Percentiles rank a stretch among this genome's conserved stretches.
phyloP scores from a whole-genome alignment of 441 rosid genomes.

The Macaranga tanarius region DNA sequence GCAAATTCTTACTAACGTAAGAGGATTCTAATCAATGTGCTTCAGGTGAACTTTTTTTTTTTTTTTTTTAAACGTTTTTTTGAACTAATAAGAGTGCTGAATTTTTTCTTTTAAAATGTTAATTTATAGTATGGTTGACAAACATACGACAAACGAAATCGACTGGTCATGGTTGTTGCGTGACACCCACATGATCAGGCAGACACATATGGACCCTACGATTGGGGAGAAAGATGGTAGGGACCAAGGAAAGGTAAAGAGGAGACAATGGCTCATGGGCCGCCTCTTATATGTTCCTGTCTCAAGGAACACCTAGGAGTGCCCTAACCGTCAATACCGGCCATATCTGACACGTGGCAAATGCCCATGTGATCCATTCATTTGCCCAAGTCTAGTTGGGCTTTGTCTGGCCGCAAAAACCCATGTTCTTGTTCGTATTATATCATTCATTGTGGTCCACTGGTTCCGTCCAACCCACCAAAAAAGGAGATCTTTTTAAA shows the following conservation, averaged over 20 bases:
- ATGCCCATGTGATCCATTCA: slow-evolving; percentile 31
- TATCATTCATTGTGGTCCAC: slow-evolving; percentile 9
- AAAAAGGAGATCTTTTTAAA: not conserved
- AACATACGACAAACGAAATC: not conserved
- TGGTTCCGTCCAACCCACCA: not conserved
- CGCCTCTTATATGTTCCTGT: slow-evolving; percentile 25
- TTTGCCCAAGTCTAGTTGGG: slow-evolving; percentile 26
- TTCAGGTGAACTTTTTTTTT: too few species aligned
- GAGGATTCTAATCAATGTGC: too few species aligned
- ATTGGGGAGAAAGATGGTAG: not conserved
- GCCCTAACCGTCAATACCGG: slow-evolving; percentile 42
- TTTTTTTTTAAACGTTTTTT: too few species aligned
- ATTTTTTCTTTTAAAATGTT: too few species aligned
- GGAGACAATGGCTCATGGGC: slow-evolving; percentile 37
- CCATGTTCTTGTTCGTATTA: slow-evolving; percentile 10
- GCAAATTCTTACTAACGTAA: too few species aligned
- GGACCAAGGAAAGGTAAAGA: not conserved
- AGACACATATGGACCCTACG: slow-evolving; percentile 16
- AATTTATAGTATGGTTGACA: not conserved
- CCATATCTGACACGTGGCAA: slow-evolving; percentile 28
- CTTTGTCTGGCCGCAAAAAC: slow-evolving; percentile 14
- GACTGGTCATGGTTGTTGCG: not conserved
- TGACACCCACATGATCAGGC: slow-evolving; percentile 9
- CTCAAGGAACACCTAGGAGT: slow-evolving; percentile 29
- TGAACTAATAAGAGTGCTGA: too few species aligned